phyloP scores from a whole-genome alignment of 2,329 filamentous ascomycete genomes.

The Neofusicoccum laricinum region DNA sequence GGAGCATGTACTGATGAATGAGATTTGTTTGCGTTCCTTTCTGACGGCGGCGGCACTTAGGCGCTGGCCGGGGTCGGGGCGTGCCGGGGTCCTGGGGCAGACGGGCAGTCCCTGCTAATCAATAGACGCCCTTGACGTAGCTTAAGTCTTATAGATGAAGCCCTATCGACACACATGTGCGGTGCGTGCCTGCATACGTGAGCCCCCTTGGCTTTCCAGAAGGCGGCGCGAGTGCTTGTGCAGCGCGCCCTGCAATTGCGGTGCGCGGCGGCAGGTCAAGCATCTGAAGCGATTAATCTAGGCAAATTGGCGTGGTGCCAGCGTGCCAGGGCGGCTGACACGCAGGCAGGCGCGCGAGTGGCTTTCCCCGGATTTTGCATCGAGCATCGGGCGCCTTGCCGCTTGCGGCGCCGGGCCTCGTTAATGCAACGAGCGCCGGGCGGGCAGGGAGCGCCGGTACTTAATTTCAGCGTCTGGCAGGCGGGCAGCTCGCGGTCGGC shows the following conservation, averaged over 20 bases:
- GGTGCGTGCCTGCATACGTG: not conserved
- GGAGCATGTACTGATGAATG: slow-evolving; percentile 29
- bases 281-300: slow-evolving; percentile 1
- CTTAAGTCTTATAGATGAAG: slow-evolving; percentile 13
- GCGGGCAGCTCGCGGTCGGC: not conserved
- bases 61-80: not conserved
- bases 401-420: not conserved
- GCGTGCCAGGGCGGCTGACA: slow-evolving; percentile 2
- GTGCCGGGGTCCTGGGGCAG: not conserved
- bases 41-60: not conserved
- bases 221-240: not conserved
- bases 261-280: not conserved
- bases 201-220: not conserved
- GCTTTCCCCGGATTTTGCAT: slow-evolving; percentile 7
- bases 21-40: not conserved
- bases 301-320: slow-evolving; percentile 11
- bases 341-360: not conserved
- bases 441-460: not conserved
- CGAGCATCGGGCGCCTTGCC: slow-evolving; percentile 11
- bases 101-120: slow-evolving; percentile 7
- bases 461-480: not conserved
- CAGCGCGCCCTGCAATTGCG: not conserved
- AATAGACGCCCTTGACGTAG: not conserved
- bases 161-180: not conserved
- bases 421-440: not conserved